Base-by-base conservation (phyloP, 306 rosid species). In the Argentina anserina region DNA sequence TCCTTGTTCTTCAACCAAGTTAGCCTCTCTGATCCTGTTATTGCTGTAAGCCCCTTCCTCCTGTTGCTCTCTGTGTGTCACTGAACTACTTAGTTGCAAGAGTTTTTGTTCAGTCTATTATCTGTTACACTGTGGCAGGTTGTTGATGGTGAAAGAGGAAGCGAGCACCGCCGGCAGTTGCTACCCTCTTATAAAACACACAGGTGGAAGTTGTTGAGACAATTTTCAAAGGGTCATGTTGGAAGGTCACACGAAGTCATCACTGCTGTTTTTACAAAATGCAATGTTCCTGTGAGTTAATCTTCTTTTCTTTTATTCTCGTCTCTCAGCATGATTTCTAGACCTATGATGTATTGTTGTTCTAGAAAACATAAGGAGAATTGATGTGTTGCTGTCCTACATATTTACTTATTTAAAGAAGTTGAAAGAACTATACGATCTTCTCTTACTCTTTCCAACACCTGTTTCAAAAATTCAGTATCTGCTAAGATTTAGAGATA, bases 121-220 rank as follows among this genome's bases (percentile, higher is more conserved):
- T 52, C 2, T 25, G 6, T 23, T 37, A 28, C 67, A 14, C 9
- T 75, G 66, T 36, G 45, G 70, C 87, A 90, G 90, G 97, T 93
- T 72, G 17, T 91, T 77, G 97, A 93, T 76, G 96, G 97, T 61
- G 97, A 91, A 74, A 56, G 89, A 39, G 98, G 96, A 49, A 82
- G 85, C 67, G 96, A 93, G 72, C 73, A 75, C 80, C 87, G 97
- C 17, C 78, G 94, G 84, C 85, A 75, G 42, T 73, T 93, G 69
- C 76, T 93, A 69, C 96, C 97, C 73, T 91, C 97, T 17, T 93
- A 93, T 77, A 93, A 93, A 80, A 89, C 96, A 11, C 93, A 85
- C 15, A 84, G 97, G 81, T 80, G 3, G 74, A 87, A 86, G n/a
- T 85, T 84, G 81, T 72, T 33, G 7, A 80, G 75, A 70, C 83